Percentiles rank a stretch among this genome's conserved stretches.
Evolutionary conservation across 306 rosid genomes (phyloP).

Genomic region (Trifolium pratense): DNA sequence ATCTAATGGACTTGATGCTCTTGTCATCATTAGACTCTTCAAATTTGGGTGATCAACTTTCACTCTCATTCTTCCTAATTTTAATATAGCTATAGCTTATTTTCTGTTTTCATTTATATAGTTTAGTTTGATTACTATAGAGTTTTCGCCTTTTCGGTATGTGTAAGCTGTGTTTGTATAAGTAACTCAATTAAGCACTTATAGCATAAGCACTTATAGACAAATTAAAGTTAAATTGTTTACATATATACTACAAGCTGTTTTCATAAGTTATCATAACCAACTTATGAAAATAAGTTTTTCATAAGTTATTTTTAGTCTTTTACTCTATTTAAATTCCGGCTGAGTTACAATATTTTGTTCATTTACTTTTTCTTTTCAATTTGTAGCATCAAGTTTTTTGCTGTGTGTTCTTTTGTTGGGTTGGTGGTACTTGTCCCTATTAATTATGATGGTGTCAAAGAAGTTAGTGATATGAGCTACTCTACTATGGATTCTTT

Average conservation of each 20-base stretch:
- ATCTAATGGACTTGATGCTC: conserved; percentile 77
- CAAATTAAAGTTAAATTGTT: too few relatives aligned
- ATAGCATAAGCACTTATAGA: not conserved
- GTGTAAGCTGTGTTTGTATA: not conserved
- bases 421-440: conserved; percentile 79
- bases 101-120: not conserved
- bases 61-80: not conserved
- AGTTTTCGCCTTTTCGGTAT: not conserved
- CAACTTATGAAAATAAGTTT: not conserved
- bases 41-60: conserved; percentile 69
- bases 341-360: not conserved
- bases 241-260: too few relatives aligned
- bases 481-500: conserved; percentile 69
- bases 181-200: not conserved
- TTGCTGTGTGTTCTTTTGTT: conserved; percentile 69
- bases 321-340: not conserved
- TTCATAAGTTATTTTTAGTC: not conserved
- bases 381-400: conserved; percentile 73
- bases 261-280: not conserved
- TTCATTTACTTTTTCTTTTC: conserved; percentile 6
- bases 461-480: conserved; percentile 38
- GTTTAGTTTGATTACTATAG: not conserved
- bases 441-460: conserved; percentile 55
- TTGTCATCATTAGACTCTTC: conserved; percentile 76
- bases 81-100: not conserved